Conservation (phyloP, 257 asterid genomes). For the Nyctanthes arbortristis region DNA sequence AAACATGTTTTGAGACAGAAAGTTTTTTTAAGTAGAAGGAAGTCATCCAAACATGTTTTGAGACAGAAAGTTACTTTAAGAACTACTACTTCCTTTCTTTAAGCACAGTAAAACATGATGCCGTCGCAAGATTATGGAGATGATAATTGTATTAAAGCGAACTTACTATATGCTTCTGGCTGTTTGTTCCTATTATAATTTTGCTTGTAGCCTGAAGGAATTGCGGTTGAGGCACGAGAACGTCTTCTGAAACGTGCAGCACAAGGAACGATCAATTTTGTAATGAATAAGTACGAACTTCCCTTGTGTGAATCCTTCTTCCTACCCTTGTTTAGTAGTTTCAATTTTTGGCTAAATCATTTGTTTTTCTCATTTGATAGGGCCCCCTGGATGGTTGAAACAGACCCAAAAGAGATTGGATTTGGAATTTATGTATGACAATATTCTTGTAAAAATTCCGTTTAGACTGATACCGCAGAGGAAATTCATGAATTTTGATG, state of each 20-base stretch:
- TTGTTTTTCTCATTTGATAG: slow-evolving; percentile 30
- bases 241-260: slow-evolving; percentile 75
- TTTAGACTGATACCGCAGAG: slow-evolving; percentile 9
- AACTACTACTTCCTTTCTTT: not conserved
- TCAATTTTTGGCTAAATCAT: not conserved
- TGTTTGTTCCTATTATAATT: slow-evolving; percentile 1
- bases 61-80: not conserved
- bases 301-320: not conserved
- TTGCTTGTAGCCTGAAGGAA: slow-evolving; percentile 68
- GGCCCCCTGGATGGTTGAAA: slow-evolving; percentile 99
- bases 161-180: not conserved
- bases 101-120: not conserved
- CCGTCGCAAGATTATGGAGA: not conserved
- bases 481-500: too few species aligned
- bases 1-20: too few species aligned
- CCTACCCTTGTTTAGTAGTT: not conserved
- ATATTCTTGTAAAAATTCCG: not conserved
- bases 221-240: slow-evolving; percentile 86
- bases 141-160: not conserved
- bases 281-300: slow-evolving; percentile 41
- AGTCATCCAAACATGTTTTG: not conserved
- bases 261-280: slow-evolving; percentile 76
- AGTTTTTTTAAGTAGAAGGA: too few species aligned
- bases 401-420: slow-evolving; percentile 83
- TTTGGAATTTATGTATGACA: slow-evolving; percentile 65